Evolutionary conservation across 495 filamentous ascomycete species (phyloP), one percentile per base, ranked within the genome.

Genomic region (Elaphomyces granulatus): DNA sequence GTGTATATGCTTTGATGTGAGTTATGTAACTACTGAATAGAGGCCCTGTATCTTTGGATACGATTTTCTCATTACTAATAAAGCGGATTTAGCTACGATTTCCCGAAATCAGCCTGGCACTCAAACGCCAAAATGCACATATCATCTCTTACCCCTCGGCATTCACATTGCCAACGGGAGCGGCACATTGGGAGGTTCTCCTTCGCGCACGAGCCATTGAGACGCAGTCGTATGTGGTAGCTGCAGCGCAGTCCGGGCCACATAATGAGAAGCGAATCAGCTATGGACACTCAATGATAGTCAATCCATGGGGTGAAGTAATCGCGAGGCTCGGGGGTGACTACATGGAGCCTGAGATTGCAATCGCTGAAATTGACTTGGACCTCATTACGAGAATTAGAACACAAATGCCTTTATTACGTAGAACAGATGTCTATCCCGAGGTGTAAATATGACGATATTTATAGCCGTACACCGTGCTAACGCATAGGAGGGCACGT

Each of bases 271-370:
- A 76, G 53, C 62, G 88, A 34, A 64, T 66, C 18, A 92, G 83
- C 61, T 95, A 93, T 59, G 90, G 90, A 1, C 80, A 87, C 56
- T 81, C 83, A 36, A 78, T 93, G 69, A 79, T 94, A 28, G 68
- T 95, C 14, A 76, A 80, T 49, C 88, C 88, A 0, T 94, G 88
- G 88, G 88, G 88, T 0, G 69, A 73, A 34, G 68, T 95, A 2
- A 34, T 90, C 16, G 70, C 75, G 1, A 66, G 77, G 46, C 58
- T 87, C 20, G 69, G 45, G 61, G 75, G 46, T 53, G 73, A 59
- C 19, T 50, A 60, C 23, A 33, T 50, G 20, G 66, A 74, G 40
- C 68, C 71, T 15, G 64, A 77, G 32, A 65, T 75, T 43, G 64
- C 59, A 8, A 60, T 60, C 15, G 65, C 61, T 6, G 64, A 73